A percentile compares a stretch with the other conserved stretches of the same genome.
Conservation (phyloP, 805 yeast genomes). For the Nakazawaea laoshanensis region DNA sequence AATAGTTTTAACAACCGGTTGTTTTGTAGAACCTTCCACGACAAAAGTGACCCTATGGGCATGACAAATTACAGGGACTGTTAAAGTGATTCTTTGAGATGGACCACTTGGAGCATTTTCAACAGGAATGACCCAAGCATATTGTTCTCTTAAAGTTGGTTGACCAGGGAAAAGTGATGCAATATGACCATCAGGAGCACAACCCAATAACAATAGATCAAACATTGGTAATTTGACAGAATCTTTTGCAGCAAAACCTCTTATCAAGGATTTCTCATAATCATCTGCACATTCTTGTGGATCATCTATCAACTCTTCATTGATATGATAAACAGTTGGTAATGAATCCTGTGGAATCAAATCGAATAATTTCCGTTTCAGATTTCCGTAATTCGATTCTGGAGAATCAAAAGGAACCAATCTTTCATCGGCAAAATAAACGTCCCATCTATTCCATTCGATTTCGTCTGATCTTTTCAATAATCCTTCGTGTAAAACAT, state of each 20-base stretch:
- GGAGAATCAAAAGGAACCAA: conserved; percentile 78
- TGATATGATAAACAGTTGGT: conserved; percentile 79
- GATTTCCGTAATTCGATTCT: conserved; percentile 86
- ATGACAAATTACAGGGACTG: conserved; percentile 92
- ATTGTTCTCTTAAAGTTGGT: conserved; percentile 77
- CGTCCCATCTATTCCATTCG: conserved; percentile 91
- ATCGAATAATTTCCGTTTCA: conserved; percentile 77
- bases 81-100: conserved; percentile 73
- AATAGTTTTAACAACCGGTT: conserved; percentile 81
- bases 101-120: conserved; percentile 90
- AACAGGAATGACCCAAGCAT: conserved; percentile 95
- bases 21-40: conserved; percentile 93
- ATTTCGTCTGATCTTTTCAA: conserved; percentile 61
- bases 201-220: conserved; percentile 83
- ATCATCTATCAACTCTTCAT: conserved; percentile 64
- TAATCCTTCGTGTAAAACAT: conserved; percentile 81
- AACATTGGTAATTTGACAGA: conserved; percentile 93
- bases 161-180: conserved; percentile 95
- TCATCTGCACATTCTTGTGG: conserved; percentile 92
- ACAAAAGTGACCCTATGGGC: conserved; percentile 89
- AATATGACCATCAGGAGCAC: conserved; percentile 98
- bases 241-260: conserved; percentile 92
- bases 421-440: conserved; percentile 94
- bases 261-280: conserved; percentile 79
- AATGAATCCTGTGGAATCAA: conserved; percentile 39